Evolutionary conservation across 164 flowering plant species (phyloP).

Genomic region (Sextonia rubra): DNA sequence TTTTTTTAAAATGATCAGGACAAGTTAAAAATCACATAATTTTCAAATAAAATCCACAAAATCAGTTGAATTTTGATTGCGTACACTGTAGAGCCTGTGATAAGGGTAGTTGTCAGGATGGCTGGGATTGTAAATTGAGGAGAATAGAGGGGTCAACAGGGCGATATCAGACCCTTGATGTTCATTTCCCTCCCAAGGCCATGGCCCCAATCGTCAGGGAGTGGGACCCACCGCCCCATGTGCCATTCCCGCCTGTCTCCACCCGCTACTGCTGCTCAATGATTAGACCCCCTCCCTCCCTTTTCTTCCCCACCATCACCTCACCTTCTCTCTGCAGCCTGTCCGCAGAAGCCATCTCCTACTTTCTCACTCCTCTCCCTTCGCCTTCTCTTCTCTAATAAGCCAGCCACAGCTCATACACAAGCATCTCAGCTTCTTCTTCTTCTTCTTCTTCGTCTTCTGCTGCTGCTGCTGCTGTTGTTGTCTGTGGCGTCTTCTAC

Average conservation of each 20-base stretch:
- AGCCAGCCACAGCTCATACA: no score
- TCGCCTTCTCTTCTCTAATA: background rate
- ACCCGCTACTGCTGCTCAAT: conserved; percentile 95
- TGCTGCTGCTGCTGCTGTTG: background rate
- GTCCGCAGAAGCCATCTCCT: background rate
- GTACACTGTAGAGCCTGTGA: background rate
- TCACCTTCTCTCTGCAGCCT: background rate
- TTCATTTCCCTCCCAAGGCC: background rate
- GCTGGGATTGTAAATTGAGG: background rate
- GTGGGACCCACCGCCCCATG: conserved; percentile 70
- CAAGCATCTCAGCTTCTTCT: no score
- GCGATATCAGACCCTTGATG: background rate
- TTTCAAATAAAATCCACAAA: no score
- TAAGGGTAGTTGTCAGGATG: background rate
- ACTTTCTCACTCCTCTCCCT: background rate
- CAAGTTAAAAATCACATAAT: no score
- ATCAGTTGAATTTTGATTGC: no score
- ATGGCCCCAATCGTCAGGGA: conserved; percentile 2
- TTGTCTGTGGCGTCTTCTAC: no score
- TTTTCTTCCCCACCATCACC: conserved; percentile 1
- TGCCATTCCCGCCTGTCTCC: conserved; percentile 76
- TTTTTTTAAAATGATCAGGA: no score
- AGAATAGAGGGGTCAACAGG: background rate
- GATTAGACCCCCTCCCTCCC: conserved; percentile 33
- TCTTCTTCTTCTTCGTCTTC: conserved; percentile 15